Conservation (phyloP, 1,139 yeast species). For the Casaregolazyma lundiana region DNA sequence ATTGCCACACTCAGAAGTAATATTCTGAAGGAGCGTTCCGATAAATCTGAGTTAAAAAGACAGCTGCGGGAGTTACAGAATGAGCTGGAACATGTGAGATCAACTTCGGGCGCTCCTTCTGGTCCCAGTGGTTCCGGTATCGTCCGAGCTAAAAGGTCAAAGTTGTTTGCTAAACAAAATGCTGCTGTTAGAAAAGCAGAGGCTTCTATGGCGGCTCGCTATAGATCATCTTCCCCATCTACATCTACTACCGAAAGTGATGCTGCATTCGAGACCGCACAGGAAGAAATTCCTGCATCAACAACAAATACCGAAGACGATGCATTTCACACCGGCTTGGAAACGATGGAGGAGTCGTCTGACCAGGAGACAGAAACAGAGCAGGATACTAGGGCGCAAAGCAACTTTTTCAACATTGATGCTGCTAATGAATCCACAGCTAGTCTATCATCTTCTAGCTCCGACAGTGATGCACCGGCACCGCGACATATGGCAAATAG, state of each 20-base stretch:
- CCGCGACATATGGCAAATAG: background rate
- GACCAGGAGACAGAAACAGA: slow-evolving; percentile 40
- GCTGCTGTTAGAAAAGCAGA: slow-evolving; percentile 9
- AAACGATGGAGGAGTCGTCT: slow-evolving; percentile 27
- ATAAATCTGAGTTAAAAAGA: slow-evolving; percentile 33
- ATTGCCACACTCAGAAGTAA: slow-evolving; percentile 28
- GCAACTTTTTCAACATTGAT: slow-evolving; percentile 8
- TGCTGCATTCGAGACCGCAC: slow-evolving; percentile 32
- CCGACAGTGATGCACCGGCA: slow-evolving; percentile 8
- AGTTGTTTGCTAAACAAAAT: slow-evolving; percentile 13
- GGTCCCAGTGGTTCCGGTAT: slow-evolving; percentile 10
- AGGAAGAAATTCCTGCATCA: slow-evolving; percentile 22
- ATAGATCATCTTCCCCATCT: slow-evolving; percentile 7
- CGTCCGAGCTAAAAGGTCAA: slow-evolving; percentile 20
- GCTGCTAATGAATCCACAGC: slow-evolving; percentile 13
- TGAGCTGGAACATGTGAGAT: slow-evolving; percentile 17
- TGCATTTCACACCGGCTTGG: slow-evolving; percentile 30
- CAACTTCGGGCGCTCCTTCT: slow-evolving; percentile 5
- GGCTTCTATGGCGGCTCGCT: slow-evolving; percentile 5
- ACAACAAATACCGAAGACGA: slow-evolving; percentile 34
- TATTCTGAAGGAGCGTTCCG: slow-evolving; percentile 33
- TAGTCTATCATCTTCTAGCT: slow-evolving; percentile 10
- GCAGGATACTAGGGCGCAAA: slow-evolving; percentile 12
- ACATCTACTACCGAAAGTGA: slow-evolving; percentile 25
- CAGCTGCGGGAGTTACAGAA: slow-evolving; percentile 25